Evolutionary conservation across 148 eudicot species (phyloP).

Genomic region (Rhododendron mucronatum): DNA sequence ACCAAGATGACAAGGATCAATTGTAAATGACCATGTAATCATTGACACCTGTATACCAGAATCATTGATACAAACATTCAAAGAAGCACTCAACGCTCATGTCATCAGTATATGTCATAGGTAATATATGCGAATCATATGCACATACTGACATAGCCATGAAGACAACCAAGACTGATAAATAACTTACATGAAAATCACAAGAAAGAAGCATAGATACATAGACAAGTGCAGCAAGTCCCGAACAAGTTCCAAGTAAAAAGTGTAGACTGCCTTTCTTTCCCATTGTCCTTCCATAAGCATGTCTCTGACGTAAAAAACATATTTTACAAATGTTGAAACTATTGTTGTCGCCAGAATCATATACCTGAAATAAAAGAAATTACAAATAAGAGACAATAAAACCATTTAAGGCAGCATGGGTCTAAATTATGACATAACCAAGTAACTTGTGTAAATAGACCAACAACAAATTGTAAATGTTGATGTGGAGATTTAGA

Average conservation of each 20-base stretch:
- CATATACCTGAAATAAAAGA: slow-evolving; percentile 67
- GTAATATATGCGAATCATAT: neutral
- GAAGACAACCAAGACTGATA: slow-evolving; percentile 5
- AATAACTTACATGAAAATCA: slow-evolving; percentile 81
- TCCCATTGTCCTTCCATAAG: slow-evolving; percentile 99
- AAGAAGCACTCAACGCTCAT: neutral
- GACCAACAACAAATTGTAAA: neutral
- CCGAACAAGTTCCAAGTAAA: slow-evolving; percentile 89
- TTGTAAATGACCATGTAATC: neutral
- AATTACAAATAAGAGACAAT: neutral
- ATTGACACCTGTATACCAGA: neutral
- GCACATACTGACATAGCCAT: neutral
- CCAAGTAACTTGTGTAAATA: neutral
- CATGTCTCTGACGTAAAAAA: slow-evolving; percentile 86
- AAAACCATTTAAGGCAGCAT: neutral
- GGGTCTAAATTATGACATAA: neutral
- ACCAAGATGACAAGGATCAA: neutral
- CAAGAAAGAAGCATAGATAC: slow-evolving; percentile 95
- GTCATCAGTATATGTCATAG: neutral
- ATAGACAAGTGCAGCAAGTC: slow-evolving; percentile 93
- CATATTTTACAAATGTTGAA: slow-evolving; percentile 79
- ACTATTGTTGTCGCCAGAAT: slow-evolving; percentile 93
- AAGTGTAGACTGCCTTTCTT: slow-evolving; percentile 90
- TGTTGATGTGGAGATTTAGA: neutral
- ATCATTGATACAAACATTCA: neutral